Base-by-base conservation (phyloP, 306 rosid species). In the Gastrolobium villosum region DNA sequence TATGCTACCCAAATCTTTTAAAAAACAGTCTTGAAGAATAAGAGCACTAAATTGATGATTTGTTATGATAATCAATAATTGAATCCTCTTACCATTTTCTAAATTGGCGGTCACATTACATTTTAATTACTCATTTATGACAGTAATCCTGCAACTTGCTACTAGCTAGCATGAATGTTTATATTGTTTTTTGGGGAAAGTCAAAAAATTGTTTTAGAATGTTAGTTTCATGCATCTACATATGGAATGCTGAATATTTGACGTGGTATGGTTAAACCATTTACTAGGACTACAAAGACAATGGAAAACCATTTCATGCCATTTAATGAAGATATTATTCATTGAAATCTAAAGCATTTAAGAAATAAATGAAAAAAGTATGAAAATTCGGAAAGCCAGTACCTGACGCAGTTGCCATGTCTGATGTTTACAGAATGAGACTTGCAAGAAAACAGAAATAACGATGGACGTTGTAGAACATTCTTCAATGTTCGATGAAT, bases 321-420 rank as follows among this genome's bases (percentile, higher is more conserved):
- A 60, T 54, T 36, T 8, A 4, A 32, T 1, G 9, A 49, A 34
- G 43, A 67, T 26, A 7, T 2, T 15, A 52, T 50, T 40, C n/a
- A 13, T 13, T 30, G 49, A 36, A 76, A 49, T 5, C 3, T 48
- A 11, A 4, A 48, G 2, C 36, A 6, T 28, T 10, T 20, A 20
- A 20, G 26, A 31, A 10, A 10, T 41, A 37, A 63, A 10, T 1
- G 8, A 6, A 3, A 41, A 35, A 54, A 2, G 39, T 10, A 28
- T 37, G 31, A 0, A 6, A 20, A 5, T 11, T 4, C 0, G 7
- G 9, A 36, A 55, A n/a, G 37, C 2, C 41, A 9, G 31, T 53
- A 87, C 84, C 90, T 43, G 78, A 50, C n/a, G 90, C 84, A 41
- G 88, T 78, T 52, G 88, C 86, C 88, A 84, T 84, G 50, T 73